Evolutionary conservation across 140 eudicot genomes (phyloP).

Genomic region (Anethum foeniculum): DNA sequence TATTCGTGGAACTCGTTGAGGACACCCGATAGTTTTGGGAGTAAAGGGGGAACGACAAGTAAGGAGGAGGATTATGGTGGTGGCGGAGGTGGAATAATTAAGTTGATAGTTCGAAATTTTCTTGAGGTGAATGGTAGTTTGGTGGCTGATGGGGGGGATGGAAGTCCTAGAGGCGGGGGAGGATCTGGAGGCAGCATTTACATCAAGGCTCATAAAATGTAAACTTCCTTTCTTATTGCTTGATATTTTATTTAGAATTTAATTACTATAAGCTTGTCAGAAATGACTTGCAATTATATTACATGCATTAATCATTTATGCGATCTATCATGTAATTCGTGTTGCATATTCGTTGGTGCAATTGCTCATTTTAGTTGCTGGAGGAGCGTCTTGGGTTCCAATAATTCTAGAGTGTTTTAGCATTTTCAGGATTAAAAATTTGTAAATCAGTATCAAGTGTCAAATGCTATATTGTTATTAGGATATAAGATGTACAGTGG

Average conservation of each 20-base stretch:
- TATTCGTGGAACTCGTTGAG: constrained; percentile 66
- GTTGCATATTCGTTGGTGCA: neutral
- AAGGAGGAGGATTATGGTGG: constrained; percentile 86
- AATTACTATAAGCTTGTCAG: constrained; percentile 3
- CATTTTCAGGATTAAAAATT: neutral
- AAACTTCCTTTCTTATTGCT: constrained; percentile 22
- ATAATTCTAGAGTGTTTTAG: neutral
- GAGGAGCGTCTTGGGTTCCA: neutral
- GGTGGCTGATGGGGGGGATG: constrained; percentile 93
- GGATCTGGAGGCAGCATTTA: constrained; percentile 97
- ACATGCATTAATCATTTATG: no score
- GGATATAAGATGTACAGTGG: neutral
- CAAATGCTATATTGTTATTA: neutral
- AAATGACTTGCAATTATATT: neutral
- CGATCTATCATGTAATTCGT: neutral
- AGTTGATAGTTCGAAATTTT: constrained; percentile 23
- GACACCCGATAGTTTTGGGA: constrained; percentile 82
- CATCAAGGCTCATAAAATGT: constrained; percentile 79
- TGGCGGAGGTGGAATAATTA: constrained; percentile 86
- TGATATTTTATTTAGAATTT: neutral
- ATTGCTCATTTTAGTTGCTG: neutral
- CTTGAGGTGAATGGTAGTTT: constrained; percentile 65
- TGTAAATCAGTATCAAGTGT: neutral
- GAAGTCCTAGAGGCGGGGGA: constrained; percentile 78
- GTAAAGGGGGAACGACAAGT: constrained; percentile 88